These are phyloP conservation scores for Pneumocystis sp. DNA, from an alignment of 1,139 yeast genomes.

Conservation along the genomic window DNA sequence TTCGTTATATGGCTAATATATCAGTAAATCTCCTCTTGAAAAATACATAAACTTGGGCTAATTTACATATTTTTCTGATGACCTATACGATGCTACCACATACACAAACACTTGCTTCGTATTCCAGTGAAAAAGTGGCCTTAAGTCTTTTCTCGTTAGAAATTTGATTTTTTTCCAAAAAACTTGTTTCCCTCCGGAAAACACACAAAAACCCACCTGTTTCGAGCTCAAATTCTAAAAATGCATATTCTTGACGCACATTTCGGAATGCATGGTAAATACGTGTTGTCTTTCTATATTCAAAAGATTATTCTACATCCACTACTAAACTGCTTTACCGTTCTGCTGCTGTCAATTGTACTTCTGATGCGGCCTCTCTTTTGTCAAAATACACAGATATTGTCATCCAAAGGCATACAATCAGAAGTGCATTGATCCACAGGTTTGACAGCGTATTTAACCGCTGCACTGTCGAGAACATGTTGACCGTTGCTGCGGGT, in stretches of 20 bases:
- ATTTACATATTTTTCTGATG: constrained; percentile 4
- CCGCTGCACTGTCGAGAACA: background rate
- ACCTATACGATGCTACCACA: constrained; percentile 76
- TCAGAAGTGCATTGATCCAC: background rate
- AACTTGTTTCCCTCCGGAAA: background rate
- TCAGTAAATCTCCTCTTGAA: background rate
- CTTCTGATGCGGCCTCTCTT: background rate
- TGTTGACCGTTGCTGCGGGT: background rate
- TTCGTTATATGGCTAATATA: constrained; percentile 31
- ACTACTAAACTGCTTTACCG: background rate
- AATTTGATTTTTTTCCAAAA: background rate
- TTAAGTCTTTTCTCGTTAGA: constrained; percentile 39
- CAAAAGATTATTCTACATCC: too few relatives aligned
- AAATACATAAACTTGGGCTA: background rate
- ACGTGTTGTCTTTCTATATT: background rate
- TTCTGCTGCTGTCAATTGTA: background rate
- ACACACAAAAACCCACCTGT: constrained; percentile 18
- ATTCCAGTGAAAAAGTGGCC: constrained; percentile 85
- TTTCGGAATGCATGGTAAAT: constrained; percentile 34
- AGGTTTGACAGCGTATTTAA: background rate
- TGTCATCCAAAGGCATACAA: background rate
- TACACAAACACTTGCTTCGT: constrained; percentile 88
- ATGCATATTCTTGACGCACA: constrained; percentile 66
- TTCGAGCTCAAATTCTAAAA: constrained; percentile 55
- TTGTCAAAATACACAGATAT: background rate